Evolutionary conservation across 192 early-diverging fungal genomes (phyloP).

Genomic region (Allomyces macrogynus): DNA sequence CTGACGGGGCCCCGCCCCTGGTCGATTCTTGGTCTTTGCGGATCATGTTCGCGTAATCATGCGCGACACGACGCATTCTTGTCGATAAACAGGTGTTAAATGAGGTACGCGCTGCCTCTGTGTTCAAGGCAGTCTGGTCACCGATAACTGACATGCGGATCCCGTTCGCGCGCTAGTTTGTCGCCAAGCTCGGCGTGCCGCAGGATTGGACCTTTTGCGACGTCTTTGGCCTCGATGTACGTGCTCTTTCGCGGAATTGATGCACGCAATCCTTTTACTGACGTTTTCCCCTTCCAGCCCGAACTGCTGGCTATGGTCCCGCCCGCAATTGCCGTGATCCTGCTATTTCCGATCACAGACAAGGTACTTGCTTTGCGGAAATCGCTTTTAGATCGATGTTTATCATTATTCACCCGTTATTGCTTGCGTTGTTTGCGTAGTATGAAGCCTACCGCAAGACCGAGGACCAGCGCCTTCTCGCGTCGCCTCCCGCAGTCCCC

Average conservation of each 20-base stretch:
- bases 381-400: too few relatives aligned
- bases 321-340: slow-evolving; percentile 61
- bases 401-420: too few relatives aligned
- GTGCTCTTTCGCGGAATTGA: neutral
- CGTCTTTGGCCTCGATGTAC: slow-evolving; percentile 32
- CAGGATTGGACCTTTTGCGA: slow-evolving; percentile 49
- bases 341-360: slow-evolving; percentile 63
- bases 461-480: slow-evolving; percentile 21
- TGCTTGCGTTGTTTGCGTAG: neutral
- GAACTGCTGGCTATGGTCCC: slow-evolving; percentile 61
- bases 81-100: slow-evolving; percentile 31
- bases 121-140: neutral
- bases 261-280: neutral
- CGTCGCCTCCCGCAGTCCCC: slow-evolving; percentile 26
- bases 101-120: slow-evolving; percentile 17
- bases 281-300: slow-evolving; percentile 32
- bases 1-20: too few relatives aligned
- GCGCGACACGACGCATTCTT: neutral
- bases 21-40: too few relatives aligned
- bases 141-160: neutral
- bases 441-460: slow-evolving; percentile 28
- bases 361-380: slow-evolving; percentile 7
- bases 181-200: slow-evolving; percentile 47
- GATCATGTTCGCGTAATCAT: neutral
- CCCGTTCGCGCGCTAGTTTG: slow-evolving; percentile 22